Conservation (phyloP, 108 stramenopile genomes). For the Cyclotella choctawhatcheeana region DNA sequence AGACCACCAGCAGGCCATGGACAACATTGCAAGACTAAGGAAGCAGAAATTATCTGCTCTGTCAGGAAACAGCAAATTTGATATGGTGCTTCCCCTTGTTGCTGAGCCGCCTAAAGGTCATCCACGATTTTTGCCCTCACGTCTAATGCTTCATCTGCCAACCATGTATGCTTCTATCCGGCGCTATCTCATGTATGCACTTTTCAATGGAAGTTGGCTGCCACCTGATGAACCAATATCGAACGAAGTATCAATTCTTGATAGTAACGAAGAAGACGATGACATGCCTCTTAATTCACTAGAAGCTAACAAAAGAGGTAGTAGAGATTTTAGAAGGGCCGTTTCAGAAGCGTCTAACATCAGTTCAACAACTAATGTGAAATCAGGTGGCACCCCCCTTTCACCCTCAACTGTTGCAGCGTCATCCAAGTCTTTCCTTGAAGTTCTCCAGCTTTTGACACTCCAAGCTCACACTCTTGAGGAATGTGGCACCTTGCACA, state of each 20-base stretch:
- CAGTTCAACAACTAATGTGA: slow-evolving; percentile 38
- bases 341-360: slow-evolving; percentile 48
- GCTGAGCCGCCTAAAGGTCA: slow-evolving; percentile 81
- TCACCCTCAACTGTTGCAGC: slow-evolving; percentile 74
- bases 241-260: slow-evolving; percentile 30
- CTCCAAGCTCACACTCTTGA: slow-evolving; percentile 90
- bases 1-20: slow-evolving; percentile 96
- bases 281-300: slow-evolving; percentile 29
- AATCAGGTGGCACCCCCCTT: slow-evolving; percentile 41
- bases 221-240: slow-evolving; percentile 77
- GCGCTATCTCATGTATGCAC: slow-evolving; percentile 83
- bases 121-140: slow-evolving; percentile 82
- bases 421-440: slow-evolving; percentile 86
- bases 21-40: slow-evolving; percentile 79
- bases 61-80: slow-evolving; percentile 28
- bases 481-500: slow-evolving; percentile 80
- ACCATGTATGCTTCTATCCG: slow-evolving; percentile 86
- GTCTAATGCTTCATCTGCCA: slow-evolving; percentile 79
- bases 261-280: slow-evolving; percentile 46
- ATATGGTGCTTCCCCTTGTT: slow-evolving; percentile 76
- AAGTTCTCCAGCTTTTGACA: slow-evolving; percentile 86
- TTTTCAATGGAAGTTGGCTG: slow-evolving; percentile 84
- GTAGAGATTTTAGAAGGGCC: slow-evolving; percentile 21
- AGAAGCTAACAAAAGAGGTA: background rate
- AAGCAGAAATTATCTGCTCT: slow-evolving; percentile 63